These are phyloP conservation scores for Aspergillus sp. DNA, from an alignment of 2,329 filamentous ascomycete genomes.

Conservation along the genomic window DNA sequence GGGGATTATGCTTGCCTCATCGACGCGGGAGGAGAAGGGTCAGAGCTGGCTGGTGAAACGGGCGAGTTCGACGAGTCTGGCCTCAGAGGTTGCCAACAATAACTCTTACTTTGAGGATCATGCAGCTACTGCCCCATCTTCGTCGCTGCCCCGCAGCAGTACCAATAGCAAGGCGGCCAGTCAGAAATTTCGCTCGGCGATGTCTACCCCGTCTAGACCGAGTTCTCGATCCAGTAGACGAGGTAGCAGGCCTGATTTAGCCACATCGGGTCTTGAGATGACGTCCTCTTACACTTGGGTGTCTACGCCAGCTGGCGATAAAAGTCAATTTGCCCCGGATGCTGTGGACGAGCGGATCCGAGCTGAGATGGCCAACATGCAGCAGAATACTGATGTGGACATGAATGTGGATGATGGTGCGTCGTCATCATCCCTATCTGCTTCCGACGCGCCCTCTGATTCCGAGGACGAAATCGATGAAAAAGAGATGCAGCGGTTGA, in stretches of 20 bases:
- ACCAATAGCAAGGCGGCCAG: slow-evolving; percentile 13
- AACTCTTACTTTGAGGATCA: slow-evolving; percentile 18
- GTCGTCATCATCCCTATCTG: slow-evolving; percentile 3
- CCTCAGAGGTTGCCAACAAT: slow-evolving; percentile 29
- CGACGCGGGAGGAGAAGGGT: slow-evolving; percentile 55
- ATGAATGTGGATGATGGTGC: slow-evolving; percentile 11
- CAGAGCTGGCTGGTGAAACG: slow-evolving; percentile 54
- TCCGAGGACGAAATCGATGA: slow-evolving; percentile 42
- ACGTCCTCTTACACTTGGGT: slow-evolving; percentile 4
- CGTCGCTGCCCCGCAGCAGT: slow-evolving; percentile 6
- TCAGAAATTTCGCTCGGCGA: slow-evolving; percentile 27
- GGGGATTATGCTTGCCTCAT: slow-evolving; percentile 50
- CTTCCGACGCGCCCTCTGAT: slow-evolving; percentile 10
- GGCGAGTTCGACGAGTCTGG: slow-evolving; percentile 50
- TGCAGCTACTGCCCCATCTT: background rate
- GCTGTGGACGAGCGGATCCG: slow-evolving; percentile 43
- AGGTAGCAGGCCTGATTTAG: slow-evolving; percentile 18
- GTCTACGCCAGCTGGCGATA: slow-evolving; percentile 12
- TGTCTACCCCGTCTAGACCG: slow-evolving; percentile 33
- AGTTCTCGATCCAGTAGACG: slow-evolving; percentile 30
- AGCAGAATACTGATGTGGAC: slow-evolving; percentile 8
- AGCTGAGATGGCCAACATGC: slow-evolving; percentile 31
- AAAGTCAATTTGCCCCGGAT: slow-evolving; percentile 34
- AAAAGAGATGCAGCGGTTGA: slow-evolving; percentile 47
- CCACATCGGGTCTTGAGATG: slow-evolving; percentile 11